Conservation (phyloP, 2,329 filamentous ascomycete genomes). For the Chrysoporthe austroafricana region DNA sequence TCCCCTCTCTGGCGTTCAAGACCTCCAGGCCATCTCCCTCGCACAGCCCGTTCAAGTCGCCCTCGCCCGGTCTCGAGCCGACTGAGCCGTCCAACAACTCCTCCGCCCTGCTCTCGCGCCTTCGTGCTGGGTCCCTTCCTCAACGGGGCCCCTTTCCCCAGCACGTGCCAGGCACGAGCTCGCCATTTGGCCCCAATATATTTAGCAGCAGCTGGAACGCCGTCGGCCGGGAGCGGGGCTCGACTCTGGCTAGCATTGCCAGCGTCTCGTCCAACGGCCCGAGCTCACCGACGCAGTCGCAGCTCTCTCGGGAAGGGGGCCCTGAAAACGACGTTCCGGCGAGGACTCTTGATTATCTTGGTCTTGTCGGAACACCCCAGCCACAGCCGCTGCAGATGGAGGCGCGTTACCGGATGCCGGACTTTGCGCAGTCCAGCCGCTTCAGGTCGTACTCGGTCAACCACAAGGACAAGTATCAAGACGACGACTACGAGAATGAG, state of each 20-base stretch:
- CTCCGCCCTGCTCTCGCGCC: conserved; percentile 78
- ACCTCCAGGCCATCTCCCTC: conserved; percentile 85
- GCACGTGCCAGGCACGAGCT: conserved; percentile 56
- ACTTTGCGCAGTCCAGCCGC: conserved; percentile 78
- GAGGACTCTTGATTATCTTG: conserved; percentile 93
- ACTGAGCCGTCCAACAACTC: conserved; percentile 55
- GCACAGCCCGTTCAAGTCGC: conserved; percentile 81
- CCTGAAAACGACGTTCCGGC: conserved; percentile 85
- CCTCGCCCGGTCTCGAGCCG: conserved; percentile 58
- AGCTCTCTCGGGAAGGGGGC: conserved; percentile 82
- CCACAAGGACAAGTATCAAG: conserved; percentile 95
- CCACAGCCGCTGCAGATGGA: conserved; percentile 74
- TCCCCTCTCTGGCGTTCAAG: conserved; percentile 68
- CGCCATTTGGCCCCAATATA: conserved; percentile 85
- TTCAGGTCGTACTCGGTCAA: conserved; percentile 99
- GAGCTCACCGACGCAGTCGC: conserved; percentile 83
- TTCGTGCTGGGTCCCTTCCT: conserved; percentile 92
- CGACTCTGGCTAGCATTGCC: conserved; percentile 79
- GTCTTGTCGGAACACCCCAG: conserved; percentile 90
- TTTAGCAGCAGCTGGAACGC: conserved; percentile 88
- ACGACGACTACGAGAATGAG: conserved; percentile 76
- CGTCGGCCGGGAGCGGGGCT: conserved; percentile 77
- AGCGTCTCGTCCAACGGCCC: conserved; percentile 91
- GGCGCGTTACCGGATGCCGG: conserved; percentile 71
- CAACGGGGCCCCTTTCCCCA: conserved; percentile 74